Conservation (phyloP, 208 protist genomes). For the Wallacemonas collosoma region DNA sequence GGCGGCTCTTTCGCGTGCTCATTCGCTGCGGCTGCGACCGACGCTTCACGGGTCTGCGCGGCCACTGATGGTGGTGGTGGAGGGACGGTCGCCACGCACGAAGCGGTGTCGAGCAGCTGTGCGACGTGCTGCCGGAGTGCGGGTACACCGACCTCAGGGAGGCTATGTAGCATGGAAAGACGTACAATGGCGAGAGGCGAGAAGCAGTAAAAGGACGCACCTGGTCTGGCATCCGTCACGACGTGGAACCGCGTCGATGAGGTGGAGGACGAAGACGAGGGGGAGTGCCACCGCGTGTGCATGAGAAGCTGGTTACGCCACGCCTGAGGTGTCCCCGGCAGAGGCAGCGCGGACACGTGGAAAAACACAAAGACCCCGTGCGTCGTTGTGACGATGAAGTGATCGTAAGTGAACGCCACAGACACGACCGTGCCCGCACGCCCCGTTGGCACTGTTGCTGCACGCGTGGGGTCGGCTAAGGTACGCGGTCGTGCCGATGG, state of each 20-base stretch:
- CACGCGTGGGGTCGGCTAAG: not conserved
- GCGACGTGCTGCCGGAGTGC: constrained; percentile 5
- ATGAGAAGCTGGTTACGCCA: constrained; percentile 30
- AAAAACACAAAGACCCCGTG: constrained; percentile 37
- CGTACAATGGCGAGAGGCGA: not conserved
- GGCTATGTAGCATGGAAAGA: constrained; percentile 7
- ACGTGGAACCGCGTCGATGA: not conserved
- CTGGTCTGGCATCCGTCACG: not conserved
- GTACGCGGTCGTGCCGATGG: too few relatives aligned
- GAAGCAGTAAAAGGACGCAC: constrained; percentile 4
- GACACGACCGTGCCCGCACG: constrained; percentile 21
- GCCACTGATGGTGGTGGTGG: not conserved
- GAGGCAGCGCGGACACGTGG: constrained; percentile 36
- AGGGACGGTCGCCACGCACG: not conserved
- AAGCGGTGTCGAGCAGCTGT: constrained; percentile 4
- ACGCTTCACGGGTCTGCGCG: too few relatives aligned
- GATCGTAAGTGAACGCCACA: constrained; percentile 35
- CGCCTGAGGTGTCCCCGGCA: constrained; percentile 22
- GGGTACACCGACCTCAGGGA: not conserved
- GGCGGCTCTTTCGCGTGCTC: too few relatives aligned
- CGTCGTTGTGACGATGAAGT: constrained; percentile 40
- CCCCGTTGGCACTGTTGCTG: not conserved
- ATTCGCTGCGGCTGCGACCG: too few relatives aligned
- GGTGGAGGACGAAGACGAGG: not conserved
- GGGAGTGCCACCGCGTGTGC: not conserved